Evolutionary conservation across 2,329 filamentous ascomycete species (phyloP), one percentile per base, ranked within the genome.

Genomic region (Aspergillus sp.): DNA sequence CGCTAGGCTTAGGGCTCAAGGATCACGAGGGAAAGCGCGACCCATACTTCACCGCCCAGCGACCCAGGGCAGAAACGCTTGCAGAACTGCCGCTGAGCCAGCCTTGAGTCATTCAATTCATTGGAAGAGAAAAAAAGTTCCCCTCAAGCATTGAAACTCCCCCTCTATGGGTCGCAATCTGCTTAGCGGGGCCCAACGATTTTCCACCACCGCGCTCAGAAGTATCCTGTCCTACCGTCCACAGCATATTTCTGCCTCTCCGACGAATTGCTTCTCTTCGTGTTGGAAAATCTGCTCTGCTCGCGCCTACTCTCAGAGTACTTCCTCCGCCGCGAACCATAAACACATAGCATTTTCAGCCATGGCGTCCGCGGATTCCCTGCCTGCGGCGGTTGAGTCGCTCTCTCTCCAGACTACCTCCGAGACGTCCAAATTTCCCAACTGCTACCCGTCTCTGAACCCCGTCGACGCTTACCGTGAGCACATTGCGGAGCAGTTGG

Each of bases 381-480:
- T 78, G 30, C 68, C 76, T 54, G 63, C 65, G 64, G 72, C 76
- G 38, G 71, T 80, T 46, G 74, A 78, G 71, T 72, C 70, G 23
- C 70, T 80, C 17, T 73, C 77, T 45, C 71, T 80, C 52, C 77
- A 79, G 57, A 76, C 77, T 17, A 77, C 76, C 22, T 68, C 70
- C 8, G 71, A 77, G 64, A 71, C 70, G 28, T 79, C 78, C 60
- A 75, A 76, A 60, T 79, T 75, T 69, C 69, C 77, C 56, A 72
- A 73, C 71, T 79, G 75, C 71, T 80, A 72, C 65, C 78, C 78
- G 63, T 74, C 77, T 31, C 63, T 81, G 68, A 82, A 82, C 71
- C 79, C 80, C 9, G 73, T 82, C 49, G 79, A 82, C 64, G 74
- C 77, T 61, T 82, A 82, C 68, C 74, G 80, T 60, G 74, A 77